Conservation (phyloP, 2,329 filamentous ascomycete species). For the Xylariaceae sp. region DNA sequence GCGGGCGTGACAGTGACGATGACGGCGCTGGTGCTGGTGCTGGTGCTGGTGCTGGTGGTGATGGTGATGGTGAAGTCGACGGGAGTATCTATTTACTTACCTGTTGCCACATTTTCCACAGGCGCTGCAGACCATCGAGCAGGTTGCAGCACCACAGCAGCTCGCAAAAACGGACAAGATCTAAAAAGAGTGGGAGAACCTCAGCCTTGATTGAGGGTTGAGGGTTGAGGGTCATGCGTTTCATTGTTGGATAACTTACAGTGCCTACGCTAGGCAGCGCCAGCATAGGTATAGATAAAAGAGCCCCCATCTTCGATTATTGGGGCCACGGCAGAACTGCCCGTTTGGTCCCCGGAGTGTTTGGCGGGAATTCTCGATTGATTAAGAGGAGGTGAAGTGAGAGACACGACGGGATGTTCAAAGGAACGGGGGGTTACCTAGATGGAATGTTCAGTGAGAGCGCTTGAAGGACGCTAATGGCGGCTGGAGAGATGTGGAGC, state of each 20-base stretch:
- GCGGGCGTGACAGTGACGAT: neutral
- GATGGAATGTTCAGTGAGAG: neutral
- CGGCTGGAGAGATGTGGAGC: too few species aligned
- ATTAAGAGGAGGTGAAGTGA: slow-evolving; percentile 4
- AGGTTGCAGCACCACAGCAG: slow-evolving; percentile 94
- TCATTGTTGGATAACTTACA: slow-evolving; percentile 48
- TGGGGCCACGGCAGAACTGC: slow-evolving; percentile 5
- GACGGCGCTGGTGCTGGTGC: neutral
- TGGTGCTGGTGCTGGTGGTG: too few species aligned
- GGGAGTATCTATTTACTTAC: slow-evolving; percentile 39
- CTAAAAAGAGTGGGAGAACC: slow-evolving; percentile 38
- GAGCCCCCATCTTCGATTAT: slow-evolving; percentile 66
- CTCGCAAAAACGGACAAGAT: slow-evolving; percentile 74
- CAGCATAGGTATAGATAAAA: slow-evolving; percentile 83
- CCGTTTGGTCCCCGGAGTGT: neutral
- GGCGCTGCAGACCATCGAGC: slow-evolving; percentile 89
- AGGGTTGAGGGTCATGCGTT: neutral
- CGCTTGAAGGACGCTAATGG: neutral
- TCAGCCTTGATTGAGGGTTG: slow-evolving; percentile 8
- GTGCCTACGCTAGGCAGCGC: slow-evolving; percentile 81
- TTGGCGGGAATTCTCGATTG: neutral
- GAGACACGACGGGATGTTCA: neutral
- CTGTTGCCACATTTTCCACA: slow-evolving; percentile 97
- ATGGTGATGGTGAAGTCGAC: neutral
- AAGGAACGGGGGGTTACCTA: neutral